These are phyloP conservation scores for Nannizzia gypsea DNA, from an alignment of 2,329 filamentous ascomycete species.

Conservation along the genomic window DNA sequence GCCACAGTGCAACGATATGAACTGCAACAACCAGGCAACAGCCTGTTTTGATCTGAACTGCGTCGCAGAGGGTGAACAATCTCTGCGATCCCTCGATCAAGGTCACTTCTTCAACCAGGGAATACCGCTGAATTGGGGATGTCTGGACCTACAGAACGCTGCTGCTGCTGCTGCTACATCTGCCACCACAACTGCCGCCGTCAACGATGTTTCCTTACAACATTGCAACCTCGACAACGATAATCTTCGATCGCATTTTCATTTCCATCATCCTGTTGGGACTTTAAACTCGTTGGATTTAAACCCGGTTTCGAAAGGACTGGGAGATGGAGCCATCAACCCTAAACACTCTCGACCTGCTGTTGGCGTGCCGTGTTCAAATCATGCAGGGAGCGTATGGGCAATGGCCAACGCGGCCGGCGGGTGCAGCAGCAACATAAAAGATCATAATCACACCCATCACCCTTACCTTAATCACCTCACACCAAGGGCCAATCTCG, in stretches of 20 bases:
- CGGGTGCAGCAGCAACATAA: background rate
- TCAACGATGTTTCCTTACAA: slow-evolving; percentile 3
- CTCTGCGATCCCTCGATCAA: background rate
- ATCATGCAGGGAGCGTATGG: slow-evolving; percentile 3
- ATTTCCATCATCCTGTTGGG: background rate
- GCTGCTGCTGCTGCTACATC: background rate
- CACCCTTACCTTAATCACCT: background rate
- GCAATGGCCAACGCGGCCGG: slow-evolving; percentile 5
- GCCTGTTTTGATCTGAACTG: slow-evolving; percentile 30
- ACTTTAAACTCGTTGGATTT: background rate
- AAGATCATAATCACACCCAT: background rate
- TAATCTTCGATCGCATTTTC: background rate
- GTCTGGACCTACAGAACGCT: slow-evolving; percentile 2
- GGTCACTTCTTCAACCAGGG: slow-evolving; percentile 4
- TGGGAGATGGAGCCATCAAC: background rate
- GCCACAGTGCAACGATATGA: slow-evolving; percentile 19
- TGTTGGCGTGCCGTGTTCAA: background rate
- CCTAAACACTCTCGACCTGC: background rate
- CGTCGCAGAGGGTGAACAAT: slow-evolving; percentile 11
- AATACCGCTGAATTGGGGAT: slow-evolving; percentile 9
- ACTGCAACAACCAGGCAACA: slow-evolving; percentile 23
- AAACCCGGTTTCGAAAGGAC: background rate
- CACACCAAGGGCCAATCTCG: background rate
- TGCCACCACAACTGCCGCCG: background rate
- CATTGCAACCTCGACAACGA: background rate